Evolutionary conservation across 2,329 filamentous ascomycete genomes (phyloP).

Genomic region (Penicillium freii): DNA sequence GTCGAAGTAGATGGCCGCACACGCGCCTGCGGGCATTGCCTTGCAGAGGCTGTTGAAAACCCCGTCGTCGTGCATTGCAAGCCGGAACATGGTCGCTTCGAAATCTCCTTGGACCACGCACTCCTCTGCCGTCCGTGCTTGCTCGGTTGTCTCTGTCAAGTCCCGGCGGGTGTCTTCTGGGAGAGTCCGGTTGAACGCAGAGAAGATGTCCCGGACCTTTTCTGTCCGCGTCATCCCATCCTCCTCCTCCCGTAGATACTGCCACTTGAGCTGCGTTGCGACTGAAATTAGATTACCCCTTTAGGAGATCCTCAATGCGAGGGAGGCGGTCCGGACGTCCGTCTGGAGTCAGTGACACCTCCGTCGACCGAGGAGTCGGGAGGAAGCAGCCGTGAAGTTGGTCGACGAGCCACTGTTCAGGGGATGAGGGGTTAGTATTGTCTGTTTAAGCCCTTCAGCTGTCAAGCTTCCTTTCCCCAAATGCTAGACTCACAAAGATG

Average conservation of each 20-base stretch:
- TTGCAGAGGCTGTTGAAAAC: slow-evolving; percentile 44
- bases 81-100: slow-evolving; percentile 46
- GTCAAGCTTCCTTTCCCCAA: not conserved
- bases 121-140: slow-evolving; percentile 38
- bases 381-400: slow-evolving; percentile 39
- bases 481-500: slow-evolving; percentile 39
- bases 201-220: slow-evolving; percentile 46
- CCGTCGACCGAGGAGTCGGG: slow-evolving; percentile 27
- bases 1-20: slow-evolving; percentile 46
- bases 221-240: slow-evolving; percentile 39
- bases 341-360: slow-evolving; percentile 32
- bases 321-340: slow-evolving; percentile 33
- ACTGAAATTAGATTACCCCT: slow-evolving; percentile 34
- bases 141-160: slow-evolving; percentile 36
- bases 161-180: slow-evolving; percentile 45
- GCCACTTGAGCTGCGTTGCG: slow-evolving; percentile 36
- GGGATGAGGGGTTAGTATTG: slow-evolving; percentile 7
- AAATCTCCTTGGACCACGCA: slow-evolving; percentile 48
- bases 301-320: slow-evolving; percentile 35
- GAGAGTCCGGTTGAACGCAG: slow-evolving; percentile 43
- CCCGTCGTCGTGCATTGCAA: slow-evolving; percentile 46
- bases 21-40: slow-evolving; percentile 42
- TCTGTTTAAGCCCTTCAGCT: not conserved
- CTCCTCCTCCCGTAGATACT: slow-evolving; percentile 30
- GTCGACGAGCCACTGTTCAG: slow-evolving; percentile 42